Conservation (phyloP, 1,284 basidiomycete species). For the Trametes versicolor region DNA sequence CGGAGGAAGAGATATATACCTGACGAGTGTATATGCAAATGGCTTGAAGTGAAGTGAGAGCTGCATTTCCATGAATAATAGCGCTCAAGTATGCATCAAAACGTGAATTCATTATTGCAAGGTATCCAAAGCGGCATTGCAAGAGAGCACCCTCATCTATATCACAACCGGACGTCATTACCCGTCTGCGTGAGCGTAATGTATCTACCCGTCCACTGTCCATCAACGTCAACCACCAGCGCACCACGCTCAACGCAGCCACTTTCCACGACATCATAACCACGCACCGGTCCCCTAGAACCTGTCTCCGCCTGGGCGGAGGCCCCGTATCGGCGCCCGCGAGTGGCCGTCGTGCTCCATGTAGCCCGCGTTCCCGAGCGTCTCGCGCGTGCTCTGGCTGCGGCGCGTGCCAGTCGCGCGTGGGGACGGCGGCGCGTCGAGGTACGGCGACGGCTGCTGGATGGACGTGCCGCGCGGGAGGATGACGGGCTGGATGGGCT, state of each 20-base stretch:
- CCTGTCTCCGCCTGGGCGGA: conserved; percentile 31
- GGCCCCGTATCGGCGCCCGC: conserved; percentile 35
- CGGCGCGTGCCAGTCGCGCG: conserved; percentile 13
- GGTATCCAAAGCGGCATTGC: conserved; percentile 1
- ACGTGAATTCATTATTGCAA: background rate
- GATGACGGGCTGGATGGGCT: conserved; percentile 78
- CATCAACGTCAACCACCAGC: background rate
- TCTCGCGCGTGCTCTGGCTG: conserved; percentile 29
- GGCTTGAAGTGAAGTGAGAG: no score
- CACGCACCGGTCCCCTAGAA: conserved; percentile 17
- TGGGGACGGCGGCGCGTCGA: conserved; percentile 30
- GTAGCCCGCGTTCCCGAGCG: conserved; percentile 41
- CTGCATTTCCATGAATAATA: no score
- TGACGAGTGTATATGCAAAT: no score
- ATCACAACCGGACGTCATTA: background rate
- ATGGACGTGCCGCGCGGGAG: conserved; percentile 49
- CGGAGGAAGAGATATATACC: no score
- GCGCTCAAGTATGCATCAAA: background rate
- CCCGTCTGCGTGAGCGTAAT: background rate
- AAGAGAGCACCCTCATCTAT: background rate
- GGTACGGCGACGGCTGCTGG: conserved; percentile 21
- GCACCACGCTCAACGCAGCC: conserved; percentile 1
- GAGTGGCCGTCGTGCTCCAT: conserved; percentile 34
- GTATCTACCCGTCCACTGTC: background rate
- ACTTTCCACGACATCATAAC: background rate